Evolutionary conservation across 768 basidiomycete genomes (phyloP).

Genomic region (Boletus subcaerulescens): DNA sequence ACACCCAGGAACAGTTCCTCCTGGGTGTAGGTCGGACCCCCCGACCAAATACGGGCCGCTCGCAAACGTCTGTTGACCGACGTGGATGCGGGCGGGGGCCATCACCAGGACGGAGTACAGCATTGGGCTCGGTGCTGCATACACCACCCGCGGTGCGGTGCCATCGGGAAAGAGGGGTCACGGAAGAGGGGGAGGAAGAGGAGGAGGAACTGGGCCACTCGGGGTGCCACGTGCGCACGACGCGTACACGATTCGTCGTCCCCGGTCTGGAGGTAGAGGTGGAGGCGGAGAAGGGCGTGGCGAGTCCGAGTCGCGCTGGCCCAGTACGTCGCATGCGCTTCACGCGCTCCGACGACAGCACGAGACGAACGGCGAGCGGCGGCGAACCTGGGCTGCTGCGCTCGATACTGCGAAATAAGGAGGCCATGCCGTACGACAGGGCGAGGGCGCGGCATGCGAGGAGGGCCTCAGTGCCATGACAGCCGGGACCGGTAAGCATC

Average conservation of each 20-base stretch:
- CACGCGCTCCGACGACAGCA: not conserved
- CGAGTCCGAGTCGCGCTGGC: not conserved
- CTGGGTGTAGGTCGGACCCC: not conserved
- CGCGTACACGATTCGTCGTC: slow-evolving; percentile 14
- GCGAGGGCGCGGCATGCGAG: not conserved
- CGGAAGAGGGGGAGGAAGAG: not conserved
- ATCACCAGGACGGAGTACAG: not conserved
- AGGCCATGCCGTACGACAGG: slow-evolving; percentile 9
- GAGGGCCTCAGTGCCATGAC: slow-evolving; percentile 8
- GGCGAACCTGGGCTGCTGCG: slow-evolving; percentile 4
- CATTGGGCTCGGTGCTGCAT: not conserved
- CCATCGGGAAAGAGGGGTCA: too few relatives aligned
- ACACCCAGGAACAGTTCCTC: not conserved
- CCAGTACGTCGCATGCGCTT: too few relatives aligned
- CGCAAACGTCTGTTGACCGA: too few relatives aligned
- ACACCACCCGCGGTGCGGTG: not conserved
- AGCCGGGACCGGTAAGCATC: not conserved
- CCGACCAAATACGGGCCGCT: not conserved
- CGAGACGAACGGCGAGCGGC: not conserved
- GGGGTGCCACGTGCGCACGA: not conserved
- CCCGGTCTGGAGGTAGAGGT: not conserved
- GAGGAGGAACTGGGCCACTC: not conserved
- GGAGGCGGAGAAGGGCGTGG: not conserved
- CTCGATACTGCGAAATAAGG: slow-evolving; percentile 16
- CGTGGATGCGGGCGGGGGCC: not conserved